phyloP scores from a whole-genome alignment of 148 eudicot genomes.

The Drosera capensis region DNA sequence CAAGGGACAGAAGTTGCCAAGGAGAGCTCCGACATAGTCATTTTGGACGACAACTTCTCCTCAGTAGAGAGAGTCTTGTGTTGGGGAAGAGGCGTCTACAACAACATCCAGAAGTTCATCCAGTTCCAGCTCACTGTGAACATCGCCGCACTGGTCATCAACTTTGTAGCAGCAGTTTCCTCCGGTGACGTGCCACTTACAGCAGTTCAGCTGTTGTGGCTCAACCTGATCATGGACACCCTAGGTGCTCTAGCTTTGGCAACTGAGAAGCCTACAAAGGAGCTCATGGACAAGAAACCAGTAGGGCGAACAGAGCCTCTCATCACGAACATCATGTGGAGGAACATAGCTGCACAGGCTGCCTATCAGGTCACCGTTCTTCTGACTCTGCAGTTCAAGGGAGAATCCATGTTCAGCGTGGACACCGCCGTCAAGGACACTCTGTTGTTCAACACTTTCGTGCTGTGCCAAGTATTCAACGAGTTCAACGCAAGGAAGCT shows the following conservation, averaged over 20 bases:
- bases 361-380: slow-evolving; percentile 13
- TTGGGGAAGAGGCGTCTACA: too few species aligned
- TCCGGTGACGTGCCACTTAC: slow-evolving; percentile 23
- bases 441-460: slow-evolving; percentile 16
- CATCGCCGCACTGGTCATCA: slow-evolving; percentile 20
- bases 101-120: too few species aligned
- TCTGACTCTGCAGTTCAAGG: slow-evolving; percentile 15
- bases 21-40: too few species aligned
- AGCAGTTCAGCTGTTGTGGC: slow-evolving; percentile 24
- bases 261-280: slow-evolving; percentile 21
- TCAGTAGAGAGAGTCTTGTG: too few species aligned
- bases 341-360: slow-evolving; percentile 18
- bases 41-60: too few species aligned
- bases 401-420: slow-evolving; percentile 8
- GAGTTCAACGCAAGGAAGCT: slow-evolving; percentile 21
- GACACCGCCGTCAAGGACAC: slow-evolving; percentile 14
- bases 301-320: slow-evolving; percentile 19
- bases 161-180: slow-evolving; percentile 22
- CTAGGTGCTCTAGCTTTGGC: slow-evolving; percentile 23
- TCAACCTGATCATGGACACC: slow-evolving; percentile 25
- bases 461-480: slow-evolving; percentile 19
- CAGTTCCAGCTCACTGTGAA: too few species aligned
- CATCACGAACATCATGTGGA: slow-evolving; percentile 22
- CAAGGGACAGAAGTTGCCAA: slow-evolving; percentile 90
- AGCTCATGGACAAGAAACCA: slow-evolving; percentile 14